Evolutionary conservation across 306 rosid genomes (phyloP), one percentile per base, ranked within the genome.

Genomic region (Trifolium dubium): DNA sequence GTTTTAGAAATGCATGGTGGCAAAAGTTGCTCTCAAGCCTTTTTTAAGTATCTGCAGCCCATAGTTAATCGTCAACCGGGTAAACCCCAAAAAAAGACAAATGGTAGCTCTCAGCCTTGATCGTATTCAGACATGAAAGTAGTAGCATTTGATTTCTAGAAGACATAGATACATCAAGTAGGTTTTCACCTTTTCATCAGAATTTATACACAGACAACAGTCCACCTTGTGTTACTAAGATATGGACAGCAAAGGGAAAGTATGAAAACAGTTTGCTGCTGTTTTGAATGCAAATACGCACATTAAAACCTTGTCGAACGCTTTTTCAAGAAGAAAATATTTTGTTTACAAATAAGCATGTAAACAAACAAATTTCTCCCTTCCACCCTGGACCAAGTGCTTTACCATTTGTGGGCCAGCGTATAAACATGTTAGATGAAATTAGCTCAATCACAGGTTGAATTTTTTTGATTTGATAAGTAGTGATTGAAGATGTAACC

Each of bases 401-500:
- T 59, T 46, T 30, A 19, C 63, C 60, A 61, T 73, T 31, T 44
- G 30, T 54, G 17, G 67, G 30, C 37, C 54, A 80, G 15, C 10
- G 29, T 37, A 71, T 35, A 64, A 79, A 28, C 31, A 35, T 19
- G 34, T 64, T 61, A 43, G 49, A 69, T 15, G 29, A 75, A 37
- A 73, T 71, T 43, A 46, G 61, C 28, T 12, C 71, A 55, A 50
- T 80, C 66, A 50, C 78, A 77, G 10, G 53, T 71, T 71, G 63
- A 65, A 74, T 72, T 46, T 71, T 80, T 77, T 62, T 69, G 85
- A 77, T 84, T 81, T 80, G 63, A 88, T 76, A 83, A 84, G 73
- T 50, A 84, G 77, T 19, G 96, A 88, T 35, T 81, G 93, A 72
- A 93, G 91, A 76, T 40, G 83, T 76, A 83, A 80, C 82, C 98